Conservation (phyloP, 2,329 filamentous ascomycete genomes). For the Apiospora aurea region DNA sequence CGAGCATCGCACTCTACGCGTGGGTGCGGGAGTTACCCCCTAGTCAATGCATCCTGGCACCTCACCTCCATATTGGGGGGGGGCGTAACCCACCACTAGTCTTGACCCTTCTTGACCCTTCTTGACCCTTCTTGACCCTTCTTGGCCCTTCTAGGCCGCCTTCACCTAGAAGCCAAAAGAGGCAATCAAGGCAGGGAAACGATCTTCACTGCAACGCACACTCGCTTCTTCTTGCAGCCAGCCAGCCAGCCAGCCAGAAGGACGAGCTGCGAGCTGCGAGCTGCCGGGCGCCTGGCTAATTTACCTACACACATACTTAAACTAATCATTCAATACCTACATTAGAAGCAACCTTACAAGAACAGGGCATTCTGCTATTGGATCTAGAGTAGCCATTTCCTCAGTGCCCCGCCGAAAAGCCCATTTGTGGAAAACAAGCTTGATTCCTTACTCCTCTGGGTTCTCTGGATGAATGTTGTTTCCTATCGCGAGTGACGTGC, state of each 20-base stretch:
- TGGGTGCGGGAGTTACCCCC: background rate
- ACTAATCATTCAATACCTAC: too few species aligned
- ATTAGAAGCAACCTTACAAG: background rate
- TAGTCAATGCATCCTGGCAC: background rate
- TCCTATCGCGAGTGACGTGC: background rate
- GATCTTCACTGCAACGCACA: background rate
- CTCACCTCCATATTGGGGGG: background rate
- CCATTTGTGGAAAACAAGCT: background rate
- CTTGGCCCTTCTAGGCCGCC: too few species aligned
- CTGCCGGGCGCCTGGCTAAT: too few species aligned
- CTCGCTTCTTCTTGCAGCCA: background rate
- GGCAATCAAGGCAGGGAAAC: slow-evolving; percentile 7
- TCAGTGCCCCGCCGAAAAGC: background rate
- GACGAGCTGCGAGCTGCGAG: too few species aligned
- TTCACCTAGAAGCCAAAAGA: background rate
- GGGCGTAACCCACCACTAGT: background rate
- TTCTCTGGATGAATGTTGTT: background rate
- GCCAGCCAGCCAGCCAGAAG: too few species aligned
- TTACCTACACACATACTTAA: too few species aligned
- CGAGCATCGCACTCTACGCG: background rate
- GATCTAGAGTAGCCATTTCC: background rate
- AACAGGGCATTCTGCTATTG: slow-evolving; percentile 8
- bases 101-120: too few species aligned
- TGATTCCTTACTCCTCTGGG: background rate
- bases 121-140: too few species aligned